A percentile compares a stretch with the other conserved stretches of the same genome.
These are phyloP conservation scores for Leccinum variabile DNA, from an alignment of 1,284 basidiomycete species.

Conservation along the genomic window DNA sequence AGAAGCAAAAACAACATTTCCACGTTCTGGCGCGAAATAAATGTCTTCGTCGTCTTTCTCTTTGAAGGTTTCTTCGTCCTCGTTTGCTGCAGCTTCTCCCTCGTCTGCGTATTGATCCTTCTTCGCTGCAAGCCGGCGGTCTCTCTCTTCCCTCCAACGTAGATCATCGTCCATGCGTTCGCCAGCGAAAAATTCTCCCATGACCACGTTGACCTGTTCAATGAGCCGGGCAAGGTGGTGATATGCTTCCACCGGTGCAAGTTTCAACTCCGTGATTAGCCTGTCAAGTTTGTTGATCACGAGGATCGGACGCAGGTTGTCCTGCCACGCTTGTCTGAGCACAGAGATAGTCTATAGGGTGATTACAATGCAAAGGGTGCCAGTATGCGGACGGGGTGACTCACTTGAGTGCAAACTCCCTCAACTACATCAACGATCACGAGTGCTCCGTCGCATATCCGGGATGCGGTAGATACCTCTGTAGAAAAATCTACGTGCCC, in stretches of 20 bases:
- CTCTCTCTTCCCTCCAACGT: conserved; percentile 90
- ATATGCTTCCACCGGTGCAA: conserved; percentile 91
- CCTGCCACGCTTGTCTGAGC: conserved; percentile 92
- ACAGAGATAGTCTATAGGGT: conserved; percentile 84
- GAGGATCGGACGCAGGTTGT: conserved; percentile 86
- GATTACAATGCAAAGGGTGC: neutral
- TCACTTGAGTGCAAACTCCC: conserved; percentile 95
- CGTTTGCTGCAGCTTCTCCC: conserved; percentile 57
- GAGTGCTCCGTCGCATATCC: conserved; percentile 93
- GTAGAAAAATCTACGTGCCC: conserved; percentile 99
- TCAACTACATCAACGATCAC: conserved; percentile 98
- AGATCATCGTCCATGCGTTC: conserved; percentile 98
- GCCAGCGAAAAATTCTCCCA: conserved; percentile 94
- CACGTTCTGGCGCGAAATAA: conserved; percentile 95
- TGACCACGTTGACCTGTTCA: conserved; percentile 97
- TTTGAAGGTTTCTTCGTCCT: conserved; percentile 68
- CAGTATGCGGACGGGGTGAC: conserved; percentile 25
- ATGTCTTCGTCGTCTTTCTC: conserved; percentile 98
- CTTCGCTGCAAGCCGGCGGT: conserved; percentile 74
- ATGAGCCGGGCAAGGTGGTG: conserved; percentile 92
- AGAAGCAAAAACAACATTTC: conserved; percentile 96
- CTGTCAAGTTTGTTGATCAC: conserved; percentile 99
- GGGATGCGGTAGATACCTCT: conserved; percentile 93
- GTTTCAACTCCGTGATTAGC: conserved; percentile 90
- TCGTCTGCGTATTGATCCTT: conserved; percentile 70